Percentiles rank a stretch among this genome's conserved stretches.
phyloP scores from a whole-genome alignment of 129 eudicot genomes.

The Heracleum sosnowskyi region DNA sequence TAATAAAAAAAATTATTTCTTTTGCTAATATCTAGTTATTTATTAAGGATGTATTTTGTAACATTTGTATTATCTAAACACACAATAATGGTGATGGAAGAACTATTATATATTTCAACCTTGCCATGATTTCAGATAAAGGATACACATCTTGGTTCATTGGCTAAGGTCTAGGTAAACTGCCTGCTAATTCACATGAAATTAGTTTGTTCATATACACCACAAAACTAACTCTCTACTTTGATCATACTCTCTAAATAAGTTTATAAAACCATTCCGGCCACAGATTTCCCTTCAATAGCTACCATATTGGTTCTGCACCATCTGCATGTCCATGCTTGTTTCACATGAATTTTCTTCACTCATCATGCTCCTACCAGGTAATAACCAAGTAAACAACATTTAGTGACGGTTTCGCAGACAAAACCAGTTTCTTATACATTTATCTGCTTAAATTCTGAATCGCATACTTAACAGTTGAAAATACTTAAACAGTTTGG shows the following conservation, averaged over 20 bases:
- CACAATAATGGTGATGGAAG: no score
- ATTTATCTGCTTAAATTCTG: no score
- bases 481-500: neutral
- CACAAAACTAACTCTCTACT: neutral
- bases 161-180: neutral
- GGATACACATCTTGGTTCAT: neutral
- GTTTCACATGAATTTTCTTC: conserved; percentile 84
- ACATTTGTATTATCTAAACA: no score
- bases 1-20: no score
- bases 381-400: neutral
- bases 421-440: no score
- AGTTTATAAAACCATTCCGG: neutral
- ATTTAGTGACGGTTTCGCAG: neutral
- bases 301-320: conserved; percentile 57
- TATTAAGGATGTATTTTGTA: no score
- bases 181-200: neutral
- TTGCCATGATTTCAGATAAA: neutral
- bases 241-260: neutral
- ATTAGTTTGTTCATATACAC: neutral
- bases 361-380: conserved; percentile 49
- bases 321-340: conserved; percentile 66
- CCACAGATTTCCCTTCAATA: conserved; percentile 26
- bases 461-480: neutral
- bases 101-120: no score
- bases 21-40: no score